These are phyloP conservation scores for Neurospora hispaniola DNA, from an alignment of 495 filamentous ascomycete genomes.

Conservation along the genomic window DNA sequence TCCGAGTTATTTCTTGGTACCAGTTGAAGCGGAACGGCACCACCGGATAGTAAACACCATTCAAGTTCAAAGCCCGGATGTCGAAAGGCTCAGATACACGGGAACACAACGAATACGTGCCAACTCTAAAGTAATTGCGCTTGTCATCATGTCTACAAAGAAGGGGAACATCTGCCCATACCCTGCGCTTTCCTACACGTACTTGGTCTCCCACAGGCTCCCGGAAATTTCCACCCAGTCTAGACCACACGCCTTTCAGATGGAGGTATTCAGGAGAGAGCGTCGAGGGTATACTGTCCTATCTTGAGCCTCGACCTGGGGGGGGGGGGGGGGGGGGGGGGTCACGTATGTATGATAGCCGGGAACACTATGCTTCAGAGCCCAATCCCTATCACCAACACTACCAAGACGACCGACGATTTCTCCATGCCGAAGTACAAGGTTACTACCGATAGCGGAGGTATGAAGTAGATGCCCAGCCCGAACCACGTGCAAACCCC, in stretches of 20 bases:
- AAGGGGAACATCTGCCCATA: not conserved
- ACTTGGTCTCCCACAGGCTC: not conserved
- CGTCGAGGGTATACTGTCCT: not conserved
- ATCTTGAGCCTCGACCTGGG: not conserved
- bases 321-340: too few species aligned
- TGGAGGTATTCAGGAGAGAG: not conserved
- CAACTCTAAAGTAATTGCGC: not conserved
- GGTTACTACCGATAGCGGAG: conserved; percentile 27
- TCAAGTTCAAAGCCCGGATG: not conserved
- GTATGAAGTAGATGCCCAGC: conserved; percentile 35
- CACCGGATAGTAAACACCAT: not conserved
- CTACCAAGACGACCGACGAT: conserved; percentile 24
- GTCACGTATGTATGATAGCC: conserved; percentile 26
- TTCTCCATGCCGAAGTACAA: conserved; percentile 30
- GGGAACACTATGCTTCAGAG: conserved; percentile 34
- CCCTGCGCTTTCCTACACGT: not conserved
- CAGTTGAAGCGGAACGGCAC: not conserved
- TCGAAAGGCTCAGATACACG: not conserved
- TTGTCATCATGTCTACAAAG: not conserved
- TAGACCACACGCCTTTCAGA: not conserved
- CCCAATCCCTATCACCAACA: conserved; percentile 32
- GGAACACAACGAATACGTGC: not conserved
- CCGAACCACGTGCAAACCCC: conserved; percentile 32
- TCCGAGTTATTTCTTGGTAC: not conserved
- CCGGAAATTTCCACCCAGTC: not conserved